These are phyloP conservation scores for Asterochloris erici DNA, from an alignment of 139 green algal species.

Conservation along the genomic window DNA sequence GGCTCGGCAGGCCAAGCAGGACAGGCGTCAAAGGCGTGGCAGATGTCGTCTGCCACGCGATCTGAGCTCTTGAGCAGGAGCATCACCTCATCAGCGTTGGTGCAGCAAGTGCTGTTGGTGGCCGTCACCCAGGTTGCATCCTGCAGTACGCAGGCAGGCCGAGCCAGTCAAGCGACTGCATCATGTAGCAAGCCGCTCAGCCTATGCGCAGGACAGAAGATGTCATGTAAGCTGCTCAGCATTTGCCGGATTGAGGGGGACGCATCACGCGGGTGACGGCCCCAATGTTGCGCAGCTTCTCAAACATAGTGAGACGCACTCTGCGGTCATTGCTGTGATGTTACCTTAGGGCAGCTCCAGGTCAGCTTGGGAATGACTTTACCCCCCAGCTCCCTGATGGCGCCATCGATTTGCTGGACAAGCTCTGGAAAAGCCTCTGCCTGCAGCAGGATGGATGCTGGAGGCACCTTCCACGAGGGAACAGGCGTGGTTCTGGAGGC, in stretches of 20 bases:
- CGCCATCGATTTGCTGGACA: constrained; percentile 29
- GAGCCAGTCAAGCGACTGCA: not conserved
- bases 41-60: constrained; percentile 79
- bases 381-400: constrained; percentile 68
- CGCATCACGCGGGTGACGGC: not conserved
- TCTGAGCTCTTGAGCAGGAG: constrained; percentile 92
- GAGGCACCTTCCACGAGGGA: constrained; percentile 22
- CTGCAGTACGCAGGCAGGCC: constrained; percentile 4
- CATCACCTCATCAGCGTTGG: constrained; percentile 67
- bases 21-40: constrained; percentile 24
- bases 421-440: constrained; percentile 35
- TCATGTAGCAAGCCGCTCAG: not conserved
- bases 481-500: not conserved
- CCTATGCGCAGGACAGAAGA: not conserved
- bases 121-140: constrained; percentile 84
- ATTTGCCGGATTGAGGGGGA: not conserved
- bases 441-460: not conserved
- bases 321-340: not conserved
- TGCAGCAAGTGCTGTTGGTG: constrained; percentile 50
- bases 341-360: constrained; percentile 80
- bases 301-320: not conserved
- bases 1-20: not conserved
- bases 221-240: not conserved
- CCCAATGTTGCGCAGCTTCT: not conserved
- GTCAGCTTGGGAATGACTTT: constrained; percentile 87